Conservation (phyloP, 140 eudicot genomes). For the Bidens hawaiensis region DNA sequence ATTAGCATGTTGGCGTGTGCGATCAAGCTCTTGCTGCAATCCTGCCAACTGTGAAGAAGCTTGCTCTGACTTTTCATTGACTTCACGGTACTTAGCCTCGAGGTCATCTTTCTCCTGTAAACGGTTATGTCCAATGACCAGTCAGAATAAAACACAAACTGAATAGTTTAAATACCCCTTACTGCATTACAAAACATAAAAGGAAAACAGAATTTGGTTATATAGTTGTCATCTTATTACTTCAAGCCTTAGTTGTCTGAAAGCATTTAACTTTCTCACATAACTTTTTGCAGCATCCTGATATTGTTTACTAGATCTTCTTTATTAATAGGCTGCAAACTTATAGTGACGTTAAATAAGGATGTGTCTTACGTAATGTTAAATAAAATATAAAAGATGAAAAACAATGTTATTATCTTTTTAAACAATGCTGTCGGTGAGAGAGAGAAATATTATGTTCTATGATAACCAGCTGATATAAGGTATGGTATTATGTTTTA, state of each 20-base stretch:
- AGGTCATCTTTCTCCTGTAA: slow-evolving; percentile 95
- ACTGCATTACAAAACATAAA: not conserved
- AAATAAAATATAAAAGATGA: not conserved
- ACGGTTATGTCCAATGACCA: slow-evolving; percentile 27
- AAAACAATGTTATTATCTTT: not conserved
- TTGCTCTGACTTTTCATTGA: slow-evolving; percentile 73
- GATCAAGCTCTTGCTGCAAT: slow-evolving; percentile 88
- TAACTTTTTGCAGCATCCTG: slow-evolving; percentile 2
- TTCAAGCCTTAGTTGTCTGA: not conserved
- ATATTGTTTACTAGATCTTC: slow-evolving; percentile 3
- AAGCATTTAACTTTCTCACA: not conserved
- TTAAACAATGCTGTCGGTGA: not conserved
- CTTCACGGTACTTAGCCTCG: slow-evolving; percentile 79
- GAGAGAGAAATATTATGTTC: not conserved
- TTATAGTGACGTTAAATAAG: not conserved
- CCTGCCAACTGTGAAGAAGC: slow-evolving; percentile 69
- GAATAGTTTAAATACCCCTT: not conserved
- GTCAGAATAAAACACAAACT: slow-evolving; percentile 12
- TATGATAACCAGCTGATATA: not conserved
- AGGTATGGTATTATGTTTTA: not conserved
- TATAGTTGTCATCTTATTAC: slow-evolving; percentile 3
- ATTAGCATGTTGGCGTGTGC: slow-evolving; percentile 83
- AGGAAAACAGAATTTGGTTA: not conserved
- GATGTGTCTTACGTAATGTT: not conserved
- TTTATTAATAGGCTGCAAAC: slow-evolving; percentile 1